Evolutionary conservation across 805 yeast genomes (phyloP).

Genomic region (Yarrowia porcina): DNA sequence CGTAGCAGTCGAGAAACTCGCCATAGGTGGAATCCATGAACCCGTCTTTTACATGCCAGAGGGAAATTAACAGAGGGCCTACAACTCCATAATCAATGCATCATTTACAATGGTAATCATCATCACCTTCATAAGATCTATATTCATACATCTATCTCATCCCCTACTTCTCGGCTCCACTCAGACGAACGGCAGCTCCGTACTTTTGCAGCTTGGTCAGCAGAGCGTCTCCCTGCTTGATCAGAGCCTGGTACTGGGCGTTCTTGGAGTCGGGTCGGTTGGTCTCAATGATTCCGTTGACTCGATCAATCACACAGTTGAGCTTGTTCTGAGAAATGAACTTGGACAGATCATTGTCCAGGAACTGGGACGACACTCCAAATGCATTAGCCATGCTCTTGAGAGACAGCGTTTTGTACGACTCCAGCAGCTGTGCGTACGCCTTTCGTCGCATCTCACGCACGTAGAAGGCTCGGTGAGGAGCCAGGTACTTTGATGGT

Average conservation of each 20-base stretch:
- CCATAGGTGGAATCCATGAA: background rate
- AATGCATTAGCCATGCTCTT: constrained; percentile 93
- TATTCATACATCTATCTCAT: background rate
- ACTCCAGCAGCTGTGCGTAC: constrained; percentile 87
- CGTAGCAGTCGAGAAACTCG: background rate
- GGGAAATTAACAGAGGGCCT: background rate
- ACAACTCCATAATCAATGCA: background rate
- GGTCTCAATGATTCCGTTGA: constrained; percentile 88
- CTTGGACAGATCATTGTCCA: constrained; percentile 80
- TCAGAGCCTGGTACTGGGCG: constrained; percentile 81
- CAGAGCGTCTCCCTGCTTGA: constrained; percentile 88
- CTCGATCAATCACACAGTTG: constrained; percentile 93
- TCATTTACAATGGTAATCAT: background rate
- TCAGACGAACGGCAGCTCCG: constrained; percentile 93
- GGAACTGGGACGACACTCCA: constrained; percentile 81
- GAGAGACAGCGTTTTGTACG: constrained; percentile 84
- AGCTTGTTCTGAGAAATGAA: constrained; percentile 91
- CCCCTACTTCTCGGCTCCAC: constrained; percentile 66
- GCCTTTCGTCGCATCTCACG: constrained; percentile 95
- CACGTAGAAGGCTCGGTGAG: constrained; percentile 79
- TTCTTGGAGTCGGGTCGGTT: constrained; percentile 96
- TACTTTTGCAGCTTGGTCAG: constrained; percentile 94
- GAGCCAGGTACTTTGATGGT: constrained; percentile 59
- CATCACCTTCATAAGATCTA: background rate
- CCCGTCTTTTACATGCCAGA: background rate